Percentiles rank a stretch among this genome's conserved stretches.
phyloP scores from a whole-genome alignment of 257 asterid genomes.

The Solanum tacnaense region DNA sequence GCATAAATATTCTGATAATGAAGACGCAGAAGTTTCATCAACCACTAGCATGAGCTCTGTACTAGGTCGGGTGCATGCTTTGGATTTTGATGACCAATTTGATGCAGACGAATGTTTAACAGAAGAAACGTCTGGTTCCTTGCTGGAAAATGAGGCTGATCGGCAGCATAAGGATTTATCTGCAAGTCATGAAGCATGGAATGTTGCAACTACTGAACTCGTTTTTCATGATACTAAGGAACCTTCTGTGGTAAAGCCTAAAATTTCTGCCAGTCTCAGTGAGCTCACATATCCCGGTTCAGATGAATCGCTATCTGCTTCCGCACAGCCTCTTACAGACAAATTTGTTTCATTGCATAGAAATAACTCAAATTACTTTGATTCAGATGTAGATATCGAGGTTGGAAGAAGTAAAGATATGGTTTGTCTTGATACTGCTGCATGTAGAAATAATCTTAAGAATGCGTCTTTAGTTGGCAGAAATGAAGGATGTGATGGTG shows the following conservation, averaged over 20 bases:
- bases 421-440: not conserved
- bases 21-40: slow-evolving; percentile 75
- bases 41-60: slow-evolving; percentile 82
- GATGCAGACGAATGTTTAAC: slow-evolving; percentile 39
- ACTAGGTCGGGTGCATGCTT: slow-evolving; percentile 58
- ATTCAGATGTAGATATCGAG: not conserved
- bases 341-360: not conserved
- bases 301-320: not conserved
- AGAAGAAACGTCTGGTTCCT: slow-evolving; percentile 12
- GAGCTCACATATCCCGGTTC: not conserved
- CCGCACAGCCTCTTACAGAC: slow-evolving; percentile 1
- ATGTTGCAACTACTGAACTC: slow-evolving; percentile 3
- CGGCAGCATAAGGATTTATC: slow-evolving; percentile 6
- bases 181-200: slow-evolving; percentile 3
- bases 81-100: slow-evolving; percentile 60
- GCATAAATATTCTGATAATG: slow-evolving; percentile 37
- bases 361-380: slow-evolving; percentile 2
- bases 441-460: not conserved
- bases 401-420: slow-evolving; percentile 2
- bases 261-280: not conserved
- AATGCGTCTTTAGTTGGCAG: not conserved
- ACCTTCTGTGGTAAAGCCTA: slow-evolving; percentile 4
- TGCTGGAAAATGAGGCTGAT: slow-evolving; percentile 23
- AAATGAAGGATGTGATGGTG: not conserved
- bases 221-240: slow-evolving; percentile 15